Percentiles rank a stretch among this genome's conserved stretches.
phyloP scores from a whole-genome alignment of 2,329 filamentous ascomycete genomes.

The Penicillium sp. region DNA sequence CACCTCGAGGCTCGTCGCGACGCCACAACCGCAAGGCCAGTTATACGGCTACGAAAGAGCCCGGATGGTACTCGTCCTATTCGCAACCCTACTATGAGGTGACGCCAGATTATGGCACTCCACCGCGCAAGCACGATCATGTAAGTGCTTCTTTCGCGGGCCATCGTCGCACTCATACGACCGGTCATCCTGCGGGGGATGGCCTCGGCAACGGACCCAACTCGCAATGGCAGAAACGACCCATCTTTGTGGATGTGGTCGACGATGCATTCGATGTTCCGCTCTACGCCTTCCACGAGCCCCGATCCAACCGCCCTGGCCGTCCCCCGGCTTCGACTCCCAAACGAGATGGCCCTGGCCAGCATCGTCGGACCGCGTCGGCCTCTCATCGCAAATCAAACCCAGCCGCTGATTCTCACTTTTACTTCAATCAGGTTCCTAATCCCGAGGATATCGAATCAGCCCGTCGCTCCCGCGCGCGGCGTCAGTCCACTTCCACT shows the following conservation, averaged over 20 bases:
- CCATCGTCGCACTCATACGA: conserved; percentile 47
- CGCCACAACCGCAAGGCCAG: conserved; percentile 55
- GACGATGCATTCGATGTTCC: conserved; percentile 50
- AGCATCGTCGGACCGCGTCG: conserved; percentile 25
- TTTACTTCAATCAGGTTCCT: conserved; percentile 51
- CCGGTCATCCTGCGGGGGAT: conserved; percentile 32
- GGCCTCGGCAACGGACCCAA: conserved; percentile 22
- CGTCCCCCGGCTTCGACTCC: conserved; percentile 20
- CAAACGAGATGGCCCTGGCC: conserved; percentile 20
- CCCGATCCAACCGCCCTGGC: conserved; percentile 29
- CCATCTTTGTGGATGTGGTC: conserved; percentile 53
- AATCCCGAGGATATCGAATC: conserved; percentile 51
- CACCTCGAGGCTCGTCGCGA: conserved; percentile 43
- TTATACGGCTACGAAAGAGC: conserved; percentile 44
- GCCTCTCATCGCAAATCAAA: conserved; percentile 39
- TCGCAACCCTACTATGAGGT: conserved; percentile 45
- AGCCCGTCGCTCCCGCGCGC: conserved; percentile 45
- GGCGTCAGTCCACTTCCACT: conserved; percentile 51
- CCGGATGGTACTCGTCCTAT: conserved; percentile 43
- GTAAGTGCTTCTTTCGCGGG: conserved; percentile 57
- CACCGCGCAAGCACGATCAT: conserved; percentile 55
- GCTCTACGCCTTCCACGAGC: conserved; percentile 43
- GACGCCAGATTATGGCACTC: conserved; percentile 47
- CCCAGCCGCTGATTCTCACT: conserved; percentile 47
- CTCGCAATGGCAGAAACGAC: conserved; percentile 44